Evolutionary conservation across 2,329 filamentous ascomycete species (phyloP).

Genomic region (Akanthomyces muscarius): DNA sequence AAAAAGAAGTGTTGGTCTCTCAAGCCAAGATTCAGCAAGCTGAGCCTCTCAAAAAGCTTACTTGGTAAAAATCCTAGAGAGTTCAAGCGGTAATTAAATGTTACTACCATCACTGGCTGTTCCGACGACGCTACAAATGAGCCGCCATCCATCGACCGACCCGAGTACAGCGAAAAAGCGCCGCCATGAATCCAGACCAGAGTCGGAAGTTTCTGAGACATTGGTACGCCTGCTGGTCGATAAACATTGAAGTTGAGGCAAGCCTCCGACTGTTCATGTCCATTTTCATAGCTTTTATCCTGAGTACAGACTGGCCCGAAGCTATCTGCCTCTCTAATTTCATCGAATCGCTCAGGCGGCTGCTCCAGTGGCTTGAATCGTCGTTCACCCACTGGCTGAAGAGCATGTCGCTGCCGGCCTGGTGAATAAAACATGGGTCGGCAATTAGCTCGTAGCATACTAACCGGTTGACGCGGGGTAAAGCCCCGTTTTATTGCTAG

Average conservation of each 20-base stretch:
- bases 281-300: conserved; percentile 24
- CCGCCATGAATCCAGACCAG: conserved; percentile 40
- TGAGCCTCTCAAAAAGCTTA: conserved; percentile 32
- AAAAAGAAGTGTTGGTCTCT: conserved; percentile 50
- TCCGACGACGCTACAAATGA: conserved; percentile 29
- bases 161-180: conserved; percentile 25
- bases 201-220: conserved; percentile 34
- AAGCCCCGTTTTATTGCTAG: background rate
- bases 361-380: conserved; percentile 37
- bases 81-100: conserved; percentile 40
- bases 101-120: conserved; percentile 40
- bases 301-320: conserved; percentile 44
- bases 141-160: conserved; percentile 19
- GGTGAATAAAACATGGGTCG: background rate
- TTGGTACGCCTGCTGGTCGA: conserved; percentile 28
- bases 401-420: conserved; percentile 22
- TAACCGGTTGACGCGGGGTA: background rate
- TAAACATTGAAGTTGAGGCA: conserved; percentile 41
- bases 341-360: conserved; percentile 39
- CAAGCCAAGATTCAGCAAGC: conserved; percentile 48
- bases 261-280: conserved; percentile 29
- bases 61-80: conserved; percentile 43
- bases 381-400: conserved; percentile 36
- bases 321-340: conserved; percentile 32
- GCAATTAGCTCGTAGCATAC: no score